phyloP scores from a whole-genome alignment of 148 eudicot species.

The Diospyros lotus region DNA sequence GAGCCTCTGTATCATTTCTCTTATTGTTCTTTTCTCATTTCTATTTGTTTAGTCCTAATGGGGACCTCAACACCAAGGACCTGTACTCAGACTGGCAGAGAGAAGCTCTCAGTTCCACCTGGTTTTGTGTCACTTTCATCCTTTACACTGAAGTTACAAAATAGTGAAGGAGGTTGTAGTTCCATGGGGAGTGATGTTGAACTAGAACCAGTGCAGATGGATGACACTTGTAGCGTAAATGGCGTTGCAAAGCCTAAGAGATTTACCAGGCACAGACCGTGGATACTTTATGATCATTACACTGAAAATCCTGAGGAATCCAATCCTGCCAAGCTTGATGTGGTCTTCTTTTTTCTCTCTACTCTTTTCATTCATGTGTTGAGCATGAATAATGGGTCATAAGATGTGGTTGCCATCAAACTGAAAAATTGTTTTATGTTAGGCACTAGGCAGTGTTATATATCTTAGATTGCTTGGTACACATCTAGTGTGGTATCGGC shows the following conservation, averaged over 20 bases:
- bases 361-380: not conserved
- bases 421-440: too few species aligned
- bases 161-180: constrained; percentile 16
- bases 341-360: constrained; percentile 34
- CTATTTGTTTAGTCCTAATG: constrained; percentile 30
- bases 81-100: constrained; percentile 9
- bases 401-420: too few species aligned
- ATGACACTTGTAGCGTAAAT: constrained; percentile 19
- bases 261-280: constrained; percentile 44
- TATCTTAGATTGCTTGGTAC: too few species aligned
- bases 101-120: constrained; percentile 38
- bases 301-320: constrained; percentile 23
- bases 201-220: constrained; percentile 28
- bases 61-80: constrained; percentile 18
- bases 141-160: constrained; percentile 40
- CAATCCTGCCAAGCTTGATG: constrained; percentile 32
- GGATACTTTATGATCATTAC: constrained; percentile 44
- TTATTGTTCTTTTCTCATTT: not conserved
- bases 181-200: constrained; percentile 21
- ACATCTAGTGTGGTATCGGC: too few species aligned
- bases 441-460: too few species aligned
- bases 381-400: too few species aligned
- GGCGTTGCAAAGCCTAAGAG: constrained; percentile 30
- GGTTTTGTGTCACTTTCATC: constrained; percentile 54
- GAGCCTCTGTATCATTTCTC: not conserved